A percentile compares a stretch with the other conserved stretches of the same genome.
Evolutionary conservation across 345 rosid genomes (phyloP).

Genomic region (Balakata baccata): DNA sequence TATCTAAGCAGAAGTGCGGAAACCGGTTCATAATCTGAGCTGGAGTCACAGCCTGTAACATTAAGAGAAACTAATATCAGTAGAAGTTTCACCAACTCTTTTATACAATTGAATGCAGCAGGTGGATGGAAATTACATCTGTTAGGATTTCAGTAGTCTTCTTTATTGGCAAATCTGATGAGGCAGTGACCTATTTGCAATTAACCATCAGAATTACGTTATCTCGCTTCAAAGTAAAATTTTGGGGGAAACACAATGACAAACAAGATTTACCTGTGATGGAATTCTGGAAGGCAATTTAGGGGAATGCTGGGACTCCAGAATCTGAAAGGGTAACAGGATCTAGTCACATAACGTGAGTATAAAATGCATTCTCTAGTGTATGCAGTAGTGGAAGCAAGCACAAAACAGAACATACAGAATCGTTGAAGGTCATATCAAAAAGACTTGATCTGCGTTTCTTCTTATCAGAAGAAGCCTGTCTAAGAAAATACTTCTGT

Average conservation of each 20-base stretch:
- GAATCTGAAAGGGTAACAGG: slow-evolving; percentile 15
- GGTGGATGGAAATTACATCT: slow-evolving; percentile 4
- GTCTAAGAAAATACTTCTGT: slow-evolving; percentile 60
- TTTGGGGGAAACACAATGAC: neutral
- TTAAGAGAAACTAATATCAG: neutral
- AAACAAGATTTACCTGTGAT: slow-evolving; percentile 10
- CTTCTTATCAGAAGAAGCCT: slow-evolving; percentile 32
- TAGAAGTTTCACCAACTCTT: neutral
- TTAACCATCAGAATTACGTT: neutral
- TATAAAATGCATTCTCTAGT: too few species aligned
- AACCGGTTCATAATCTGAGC: slow-evolving; percentile 12
- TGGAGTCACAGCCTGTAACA: slow-evolving; percentile 19
- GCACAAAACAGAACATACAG: slow-evolving; percentile 9
- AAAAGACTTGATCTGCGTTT: slow-evolving; percentile 59
- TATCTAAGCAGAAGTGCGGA: slow-evolving; percentile 22
- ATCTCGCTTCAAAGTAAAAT: neutral
- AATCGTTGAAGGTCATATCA: slow-evolving; percentile 37
- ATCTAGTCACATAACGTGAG: neutral
- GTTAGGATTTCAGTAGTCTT: neutral
- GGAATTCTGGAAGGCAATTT: neutral
- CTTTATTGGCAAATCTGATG: slow-evolving; percentile 10
- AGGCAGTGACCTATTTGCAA: neutral
- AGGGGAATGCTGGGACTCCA: neutral
- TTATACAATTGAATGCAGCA: neutral
- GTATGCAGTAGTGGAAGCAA: neutral